These are phyloP conservation scores for Lactifluus rugatus DNA, from an alignment of 768 basidiomycete species.

Conservation along the genomic window DNA sequence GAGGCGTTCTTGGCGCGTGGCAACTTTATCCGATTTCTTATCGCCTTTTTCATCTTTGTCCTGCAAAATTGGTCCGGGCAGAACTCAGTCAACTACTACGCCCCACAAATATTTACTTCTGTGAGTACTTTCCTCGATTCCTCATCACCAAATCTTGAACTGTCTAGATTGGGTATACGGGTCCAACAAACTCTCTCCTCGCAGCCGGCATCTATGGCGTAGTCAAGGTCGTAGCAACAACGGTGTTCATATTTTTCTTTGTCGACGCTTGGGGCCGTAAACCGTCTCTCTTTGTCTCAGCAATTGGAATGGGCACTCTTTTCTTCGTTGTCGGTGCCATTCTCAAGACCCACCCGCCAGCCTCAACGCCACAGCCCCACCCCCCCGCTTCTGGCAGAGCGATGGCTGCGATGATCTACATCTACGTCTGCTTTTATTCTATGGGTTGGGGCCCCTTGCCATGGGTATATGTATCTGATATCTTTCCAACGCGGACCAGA, in stretches of 20 bases:
- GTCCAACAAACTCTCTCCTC: conserved; percentile 48
- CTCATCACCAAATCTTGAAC: not conserved
- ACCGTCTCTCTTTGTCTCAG: conserved; percentile 60
- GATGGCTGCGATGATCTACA: conserved; percentile 81
- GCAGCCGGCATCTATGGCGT: conserved; percentile 65
- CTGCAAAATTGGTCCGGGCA: conserved; percentile 82
- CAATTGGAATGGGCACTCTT: conserved; percentile 65
- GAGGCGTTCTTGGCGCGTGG: conserved; percentile 77
- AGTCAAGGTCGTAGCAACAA: conserved; percentile 58
- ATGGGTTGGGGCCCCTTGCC: conserved; percentile 78
- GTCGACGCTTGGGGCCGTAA: conserved; percentile 64
- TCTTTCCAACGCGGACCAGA: conserved; percentile 78
- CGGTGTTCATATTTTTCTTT: conserved; percentile 55
- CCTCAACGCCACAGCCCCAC: conserved; percentile 25
- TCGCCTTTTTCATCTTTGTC: conserved; percentile 71
- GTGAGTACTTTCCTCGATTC: conserved; percentile 27
- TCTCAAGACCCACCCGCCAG: conserved; percentile 66
- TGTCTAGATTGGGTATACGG: conserved; percentile 54
- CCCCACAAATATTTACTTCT: conserved; percentile 62
- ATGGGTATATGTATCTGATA: conserved; percentile 60
- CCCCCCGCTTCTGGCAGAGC: conserved; percentile 49
- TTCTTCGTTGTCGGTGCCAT: conserved; percentile 83
- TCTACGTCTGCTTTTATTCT: conserved; percentile 82
- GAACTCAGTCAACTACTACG: conserved; percentile 70
- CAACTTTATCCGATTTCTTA: conserved; percentile 74